These are phyloP conservation scores for Trifolium repens DNA, from an alignment of 306 rosid species.

Conservation along the genomic window DNA sequence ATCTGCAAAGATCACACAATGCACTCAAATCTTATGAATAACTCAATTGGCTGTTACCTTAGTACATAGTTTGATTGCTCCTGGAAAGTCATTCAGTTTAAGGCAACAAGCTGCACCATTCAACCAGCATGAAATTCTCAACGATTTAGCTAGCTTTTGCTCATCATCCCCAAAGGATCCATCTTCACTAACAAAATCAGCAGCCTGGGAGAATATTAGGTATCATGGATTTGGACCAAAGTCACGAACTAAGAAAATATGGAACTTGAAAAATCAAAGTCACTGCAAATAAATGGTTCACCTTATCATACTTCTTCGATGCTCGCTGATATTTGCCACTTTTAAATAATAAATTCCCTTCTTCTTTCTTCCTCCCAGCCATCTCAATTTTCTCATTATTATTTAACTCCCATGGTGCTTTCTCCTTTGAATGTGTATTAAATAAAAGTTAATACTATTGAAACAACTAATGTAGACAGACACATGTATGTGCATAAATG, in stretches of 20 bases:
- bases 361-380: conserved; percentile 72
- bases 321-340: conserved; percentile 61
- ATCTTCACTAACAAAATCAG: conserved; percentile 64
- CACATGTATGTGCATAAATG: conserved; percentile 7
- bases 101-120: conserved; percentile 78
- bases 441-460: conserved; percentile 25
- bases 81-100: conserved; percentile 62
- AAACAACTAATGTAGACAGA: conserved; percentile 14
- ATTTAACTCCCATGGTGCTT: conserved; percentile 69
- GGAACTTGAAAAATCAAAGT: conserved; percentile 29
- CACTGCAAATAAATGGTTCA: conserved; percentile 32
- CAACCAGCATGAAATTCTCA: conserved; percentile 72
- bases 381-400: conserved; percentile 64
- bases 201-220: conserved; percentile 35
- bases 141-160: conserved; percentile 51
- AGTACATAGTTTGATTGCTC: conserved; percentile 65
- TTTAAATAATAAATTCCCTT: conserved; percentile 66
- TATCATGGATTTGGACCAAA: neutral
- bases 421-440: conserved; percentile 57
- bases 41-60: conserved; percentile 52
- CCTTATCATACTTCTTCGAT: conserved; percentile 68
- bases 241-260: neutral
- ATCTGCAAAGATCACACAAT: too few species aligned
- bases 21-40: neutral
- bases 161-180: conserved; percentile 53